Conservation (phyloP, 2,329 filamentous ascomycete species). For the Colletotrichum noveboracense region DNA sequence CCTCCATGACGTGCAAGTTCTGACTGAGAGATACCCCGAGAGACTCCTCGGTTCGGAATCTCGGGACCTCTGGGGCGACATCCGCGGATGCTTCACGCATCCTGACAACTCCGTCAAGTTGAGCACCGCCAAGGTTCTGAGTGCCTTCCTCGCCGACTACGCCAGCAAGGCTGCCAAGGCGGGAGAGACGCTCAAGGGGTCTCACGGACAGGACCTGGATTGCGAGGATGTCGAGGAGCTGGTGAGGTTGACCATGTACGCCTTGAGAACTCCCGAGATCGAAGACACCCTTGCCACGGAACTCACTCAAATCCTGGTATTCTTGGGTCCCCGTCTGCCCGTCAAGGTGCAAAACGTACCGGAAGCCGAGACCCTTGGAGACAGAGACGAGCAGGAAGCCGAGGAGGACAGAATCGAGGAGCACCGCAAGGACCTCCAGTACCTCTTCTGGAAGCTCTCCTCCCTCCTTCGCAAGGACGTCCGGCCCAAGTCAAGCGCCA, state of each 20-base stretch:
- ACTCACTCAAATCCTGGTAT: conserved; percentile 80
- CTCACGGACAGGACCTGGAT: conserved; percentile 72
- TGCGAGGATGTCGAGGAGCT: conserved; percentile 67
- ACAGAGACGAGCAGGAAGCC: conserved; percentile 46
- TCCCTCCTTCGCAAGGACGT: conserved; percentile 80
- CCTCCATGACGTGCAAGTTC: conserved; percentile 70
- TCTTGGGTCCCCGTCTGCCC: conserved; percentile 69
- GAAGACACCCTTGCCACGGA: conserved; percentile 80
- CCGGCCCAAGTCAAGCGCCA: conserved; percentile 63
- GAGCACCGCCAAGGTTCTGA: conserved; percentile 75
- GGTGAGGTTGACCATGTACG: conserved; percentile 54
- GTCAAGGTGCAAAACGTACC: conserved; percentile 27
- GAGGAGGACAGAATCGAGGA: conserved; percentile 33
- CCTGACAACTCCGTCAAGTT: conserved; percentile 78
- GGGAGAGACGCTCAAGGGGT: conserved; percentile 68
- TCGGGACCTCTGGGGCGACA: conserved; percentile 71
- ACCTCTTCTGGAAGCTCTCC: conserved; percentile 80
- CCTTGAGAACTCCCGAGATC: conserved; percentile 67
- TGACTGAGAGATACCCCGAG: conserved; percentile 71
- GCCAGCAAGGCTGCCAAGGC: conserved; percentile 63
- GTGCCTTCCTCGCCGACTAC: conserved; percentile 81
- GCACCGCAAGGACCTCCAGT: conserved; percentile 58
- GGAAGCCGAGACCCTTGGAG: conserved; percentile 47
- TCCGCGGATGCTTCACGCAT: conserved; percentile 74
- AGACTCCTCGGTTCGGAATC: conserved; percentile 65